Conservation (phyloP, 768 basidiomycete species). For the Sarcodon aspratus region DNA sequence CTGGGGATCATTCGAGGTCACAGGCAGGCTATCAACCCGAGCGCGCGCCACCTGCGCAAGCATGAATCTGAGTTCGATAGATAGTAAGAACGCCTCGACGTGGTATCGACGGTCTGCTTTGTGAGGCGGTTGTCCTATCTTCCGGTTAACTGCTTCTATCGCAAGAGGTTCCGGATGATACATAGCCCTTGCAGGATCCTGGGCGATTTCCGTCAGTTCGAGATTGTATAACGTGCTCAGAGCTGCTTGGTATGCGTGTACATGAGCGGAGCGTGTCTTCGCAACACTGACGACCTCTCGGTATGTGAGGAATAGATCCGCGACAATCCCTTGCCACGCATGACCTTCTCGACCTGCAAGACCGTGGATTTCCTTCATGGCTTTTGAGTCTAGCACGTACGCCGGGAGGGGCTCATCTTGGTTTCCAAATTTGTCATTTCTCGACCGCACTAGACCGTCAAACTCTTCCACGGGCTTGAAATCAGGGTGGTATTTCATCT, state of each 20-base stretch:
- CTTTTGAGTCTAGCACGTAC: neutral
- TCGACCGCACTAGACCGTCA: neutral
- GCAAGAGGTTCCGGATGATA: conserved; percentile 17
- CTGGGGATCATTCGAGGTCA: neutral
- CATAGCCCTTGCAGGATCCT: conserved; percentile 9
- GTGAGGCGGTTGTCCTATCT: conserved; percentile 23
- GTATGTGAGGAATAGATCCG: conserved; percentile 13
- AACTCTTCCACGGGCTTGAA: neutral
- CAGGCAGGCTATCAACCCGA: conserved; percentile 9
- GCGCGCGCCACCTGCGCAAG: conserved; percentile 19
- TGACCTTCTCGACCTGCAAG: conserved; percentile 9
- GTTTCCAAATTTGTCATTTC: neutral
- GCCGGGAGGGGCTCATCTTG: conserved; percentile 10
- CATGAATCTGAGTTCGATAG: conserved; percentile 22
- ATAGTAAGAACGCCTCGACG: conserved; percentile 22
- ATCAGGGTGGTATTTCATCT: neutral
- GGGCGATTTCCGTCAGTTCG: conserved; percentile 13
- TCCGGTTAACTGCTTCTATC: conserved; percentile 14
- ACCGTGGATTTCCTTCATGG: conserved; percentile 10
- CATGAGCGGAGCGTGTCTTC: conserved; percentile 17
- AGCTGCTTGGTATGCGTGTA: conserved; percentile 21
- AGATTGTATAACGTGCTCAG: conserved; percentile 19
- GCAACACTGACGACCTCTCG: conserved; percentile 13
- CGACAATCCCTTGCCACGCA: conserved; percentile 14
- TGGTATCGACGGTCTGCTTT: conserved; percentile 21